phyloP scores from a whole-genome alignment of 1,139 yeast genomes.

The Saccharomyces hybrid region DNA sequence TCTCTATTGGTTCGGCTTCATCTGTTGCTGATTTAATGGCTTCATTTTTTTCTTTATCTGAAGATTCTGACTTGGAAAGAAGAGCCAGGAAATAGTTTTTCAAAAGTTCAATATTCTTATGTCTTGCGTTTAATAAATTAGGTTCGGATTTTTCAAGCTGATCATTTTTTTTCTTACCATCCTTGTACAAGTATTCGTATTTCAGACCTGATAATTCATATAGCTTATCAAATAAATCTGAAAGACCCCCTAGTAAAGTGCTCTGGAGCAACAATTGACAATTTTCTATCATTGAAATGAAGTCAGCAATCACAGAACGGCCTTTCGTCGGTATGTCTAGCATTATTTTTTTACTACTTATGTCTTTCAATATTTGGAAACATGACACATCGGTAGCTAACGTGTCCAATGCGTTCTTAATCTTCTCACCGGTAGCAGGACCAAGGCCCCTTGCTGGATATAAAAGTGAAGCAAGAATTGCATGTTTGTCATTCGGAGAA shows the following conservation, averaged over 20 bases:
- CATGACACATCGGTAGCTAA: constrained; percentile 11
- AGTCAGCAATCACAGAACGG: constrained; percentile 15
- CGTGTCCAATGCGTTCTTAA: constrained; percentile 30
- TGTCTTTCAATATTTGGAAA: constrained; percentile 16
- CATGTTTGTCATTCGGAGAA: constrained; percentile 50
- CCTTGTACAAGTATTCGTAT: constrained; percentile 19
- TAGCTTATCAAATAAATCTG: constrained; percentile 23
- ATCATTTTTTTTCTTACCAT: constrained; percentile 23
- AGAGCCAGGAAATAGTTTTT: constrained; percentile 36
- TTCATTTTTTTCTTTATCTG: background rate
- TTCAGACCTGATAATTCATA: constrained; percentile 28
- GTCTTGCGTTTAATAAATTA: constrained; percentile 23
- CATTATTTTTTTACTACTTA: constrained; percentile 13
- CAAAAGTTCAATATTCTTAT: constrained; percentile 40
- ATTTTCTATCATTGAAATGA: constrained; percentile 19
- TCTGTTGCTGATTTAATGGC: constrained; percentile 1
- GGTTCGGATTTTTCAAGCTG: constrained; percentile 6
- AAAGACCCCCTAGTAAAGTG: constrained; percentile 16
- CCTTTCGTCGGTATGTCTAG: constrained; percentile 18
- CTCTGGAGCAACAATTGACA: constrained; percentile 15
- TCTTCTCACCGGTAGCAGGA: constrained; percentile 39
- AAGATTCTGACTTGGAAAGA: constrained; percentile 4
- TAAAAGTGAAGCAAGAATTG: constrained; percentile 50
- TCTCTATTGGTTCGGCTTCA: background rate
- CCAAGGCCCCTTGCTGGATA: constrained; percentile 72